Base-by-base conservation (phyloP, 768 basidiomycete genomes). In the Scleroderma bovista region DNA sequence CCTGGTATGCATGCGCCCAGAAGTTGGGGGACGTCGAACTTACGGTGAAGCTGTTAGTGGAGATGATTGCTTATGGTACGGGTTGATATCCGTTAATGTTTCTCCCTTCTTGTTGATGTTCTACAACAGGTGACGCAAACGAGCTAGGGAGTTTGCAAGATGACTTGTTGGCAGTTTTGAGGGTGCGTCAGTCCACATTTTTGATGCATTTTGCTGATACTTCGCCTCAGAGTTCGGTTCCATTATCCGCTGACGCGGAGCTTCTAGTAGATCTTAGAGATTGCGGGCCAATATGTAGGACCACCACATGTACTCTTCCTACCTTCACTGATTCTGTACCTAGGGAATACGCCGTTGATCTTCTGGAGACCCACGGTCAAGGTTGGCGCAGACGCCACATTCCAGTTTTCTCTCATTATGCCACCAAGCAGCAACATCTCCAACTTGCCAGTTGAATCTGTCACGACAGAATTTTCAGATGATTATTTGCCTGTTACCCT, bases 1-100 rank as follows among this genome's bases (percentile, higher is more conserved):
- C 83, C 32, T 93, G 90, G 88, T 89, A 89, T 67, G 74, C 81
- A 2, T 94, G 89, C 63, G 88, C 88, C 1, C 84, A 85, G 63
- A 79, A 79, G 57, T 73, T 90, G 1, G 86, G 82, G 0, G 84
- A 91, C 57, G 79, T 88, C 17, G 88, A 88, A 51, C 72, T 84
- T 15, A 84, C 84, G 38, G 79, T 93, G 44, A 79, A 74, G 54
- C 65, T 94, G n/a, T 64, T 93, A 48, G 61, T 94, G 11, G 91
- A 95, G 65, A 85, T 94, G 80, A 69, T 95, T 49, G 81, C 81
- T 10, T 80, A 87, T 57, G 86, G 92, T 88, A 46, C 51, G 75
- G 62, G 40, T 29, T 29, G 26, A 19, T 6, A 11, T 26, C 26
- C 11, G 15, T 24, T 45, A 17, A 8, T 33, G 8, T 8, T 47